A percentile compares a stretch with the other conserved stretches of the same genome.
These are phyloP conservation scores for Lentinula boryana DNA, from an alignment of 768 basidiomycete species.

Conservation along the genomic window DNA sequence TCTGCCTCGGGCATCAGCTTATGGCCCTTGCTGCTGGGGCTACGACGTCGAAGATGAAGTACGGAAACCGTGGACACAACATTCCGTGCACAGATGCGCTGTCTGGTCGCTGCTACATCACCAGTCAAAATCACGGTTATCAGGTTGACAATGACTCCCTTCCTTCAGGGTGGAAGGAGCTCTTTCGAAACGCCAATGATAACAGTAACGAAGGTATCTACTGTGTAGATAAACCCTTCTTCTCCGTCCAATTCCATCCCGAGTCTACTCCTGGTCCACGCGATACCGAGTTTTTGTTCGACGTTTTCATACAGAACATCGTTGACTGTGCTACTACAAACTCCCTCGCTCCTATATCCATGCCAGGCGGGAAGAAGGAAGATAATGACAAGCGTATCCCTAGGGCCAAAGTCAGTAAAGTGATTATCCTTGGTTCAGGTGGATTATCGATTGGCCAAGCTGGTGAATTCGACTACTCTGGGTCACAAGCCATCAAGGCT, in stretches of 20 bases:
- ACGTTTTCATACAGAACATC: slow-evolving; percentile 91
- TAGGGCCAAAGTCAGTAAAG: slow-evolving; percentile 79
- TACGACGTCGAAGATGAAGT: slow-evolving; percentile 97
- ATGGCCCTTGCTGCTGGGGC: slow-evolving; percentile 94
- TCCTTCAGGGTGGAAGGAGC: slow-evolving; percentile 82
- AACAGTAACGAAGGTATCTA: slow-evolving; percentile 97
- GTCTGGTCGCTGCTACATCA: slow-evolving; percentile 97
- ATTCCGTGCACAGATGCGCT: slow-evolving; percentile 94
- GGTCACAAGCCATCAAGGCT: slow-evolving; percentile 98
- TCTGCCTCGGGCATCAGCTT: slow-evolving; percentile 97
- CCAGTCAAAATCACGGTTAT: slow-evolving; percentile 98
- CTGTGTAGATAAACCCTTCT: slow-evolving; percentile 88
- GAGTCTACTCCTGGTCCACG: slow-evolving; percentile 95
- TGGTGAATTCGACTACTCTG: slow-evolving; percentile 99
- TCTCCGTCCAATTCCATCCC: slow-evolving; percentile 99
- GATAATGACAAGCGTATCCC: slow-evolving; percentile 75
- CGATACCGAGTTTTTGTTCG: slow-evolving; percentile 98
- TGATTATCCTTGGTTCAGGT: slow-evolving; percentile 94
- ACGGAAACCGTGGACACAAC: slow-evolving; percentile 98
- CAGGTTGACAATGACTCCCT: slow-evolving; percentile 83
- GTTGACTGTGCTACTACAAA: slow-evolving; percentile 62
- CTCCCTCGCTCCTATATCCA: slow-evolving; percentile 48
- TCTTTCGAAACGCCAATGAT: slow-evolving; percentile 97
- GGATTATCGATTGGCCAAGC: slow-evolving; percentile 98
- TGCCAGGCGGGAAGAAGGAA: slow-evolving; percentile 76